Evolutionary conservation across 2,329 filamentous ascomycete species (phyloP).

Genomic region (Fusarium sororula): DNA sequence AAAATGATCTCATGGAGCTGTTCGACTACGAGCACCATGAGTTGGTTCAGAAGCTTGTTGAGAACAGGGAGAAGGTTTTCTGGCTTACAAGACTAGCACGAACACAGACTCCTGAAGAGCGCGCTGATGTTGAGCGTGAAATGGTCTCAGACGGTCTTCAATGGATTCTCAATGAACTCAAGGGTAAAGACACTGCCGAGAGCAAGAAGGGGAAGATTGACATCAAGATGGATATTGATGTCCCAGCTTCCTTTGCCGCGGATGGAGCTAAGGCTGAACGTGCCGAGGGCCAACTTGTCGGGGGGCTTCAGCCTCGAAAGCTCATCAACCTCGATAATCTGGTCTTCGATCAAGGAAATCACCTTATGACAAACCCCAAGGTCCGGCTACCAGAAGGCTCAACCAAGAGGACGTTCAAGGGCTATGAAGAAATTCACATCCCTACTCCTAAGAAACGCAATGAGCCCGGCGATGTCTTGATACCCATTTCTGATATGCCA

Average conservation of each 20-base stretch:
- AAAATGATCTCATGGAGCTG: slow-evolving; percentile 97
- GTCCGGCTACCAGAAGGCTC: slow-evolving; percentile 94
- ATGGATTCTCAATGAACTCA: slow-evolving; percentile 87
- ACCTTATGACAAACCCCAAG: slow-evolving; percentile 99
- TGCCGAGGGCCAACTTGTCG: slow-evolving; percentile 74
- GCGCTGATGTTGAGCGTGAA: slow-evolving; percentile 82
- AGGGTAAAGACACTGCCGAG: slow-evolving; percentile 72
- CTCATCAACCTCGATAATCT: slow-evolving; percentile 95
- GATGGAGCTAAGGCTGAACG: slow-evolving; percentile 62
- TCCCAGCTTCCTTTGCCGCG: slow-evolving; percentile 67
- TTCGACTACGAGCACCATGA: slow-evolving; percentile 98
- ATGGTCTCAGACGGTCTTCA: slow-evolving; percentile 90
- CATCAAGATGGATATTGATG: slow-evolving; percentile 95
- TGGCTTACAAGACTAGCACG: slow-evolving; percentile 92
- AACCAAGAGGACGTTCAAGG: slow-evolving; percentile 94
- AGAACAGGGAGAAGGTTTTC: slow-evolving; percentile 92
- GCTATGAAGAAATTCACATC: slow-evolving; percentile 98
- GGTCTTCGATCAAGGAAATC: slow-evolving; percentile 96
- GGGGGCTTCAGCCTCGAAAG: slow-evolving; percentile 85
- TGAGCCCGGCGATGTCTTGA: slow-evolving; percentile 80
- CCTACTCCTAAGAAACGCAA: slow-evolving; percentile 89
- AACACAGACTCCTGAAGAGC: slow-evolving; percentile 81
- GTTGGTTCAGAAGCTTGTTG: slow-evolving; percentile 87
- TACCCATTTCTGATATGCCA: slow-evolving; percentile 87
- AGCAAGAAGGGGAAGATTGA: slow-evolving; percentile 75